These are phyloP conservation scores for Hamamelis virginiana DNA, from an alignment of 164 flowering plant genomes.

Conservation along the genomic window DNA sequence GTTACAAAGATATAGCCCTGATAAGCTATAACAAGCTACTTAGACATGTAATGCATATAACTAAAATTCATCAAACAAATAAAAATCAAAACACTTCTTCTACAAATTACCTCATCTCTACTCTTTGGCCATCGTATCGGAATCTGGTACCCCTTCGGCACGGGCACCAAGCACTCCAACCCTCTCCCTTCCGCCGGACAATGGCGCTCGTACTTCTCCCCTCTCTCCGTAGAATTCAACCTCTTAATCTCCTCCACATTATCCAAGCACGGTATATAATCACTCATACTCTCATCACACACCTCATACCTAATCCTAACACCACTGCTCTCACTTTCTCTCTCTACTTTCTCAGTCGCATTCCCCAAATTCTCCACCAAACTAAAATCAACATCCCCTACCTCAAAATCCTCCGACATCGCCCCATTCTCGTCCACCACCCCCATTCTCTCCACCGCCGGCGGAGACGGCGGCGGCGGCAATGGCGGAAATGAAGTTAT, in stretches of 20 bases:
- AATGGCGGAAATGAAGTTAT: not conserved
- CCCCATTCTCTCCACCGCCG: slow-evolving; percentile 32
- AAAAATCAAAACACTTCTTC: not conserved
- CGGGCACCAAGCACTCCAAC: slow-evolving; percentile 52
- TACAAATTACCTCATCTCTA: slow-evolving; percentile 46
- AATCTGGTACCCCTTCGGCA: slow-evolving; percentile 41
- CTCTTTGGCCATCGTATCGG: slow-evolving; percentile 60
- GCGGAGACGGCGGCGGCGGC: slow-evolving; percentile 11
- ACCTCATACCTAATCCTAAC: slow-evolving; percentile 13
- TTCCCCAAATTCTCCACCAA: slow-evolving; percentile 11
- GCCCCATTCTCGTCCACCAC: slow-evolving; percentile 48
- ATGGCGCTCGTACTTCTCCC: slow-evolving; percentile 50
- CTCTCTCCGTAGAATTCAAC: slow-evolving; percentile 30
- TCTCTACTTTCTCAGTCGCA: not conserved
- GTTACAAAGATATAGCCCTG: too few species aligned
- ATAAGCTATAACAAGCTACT: not conserved
- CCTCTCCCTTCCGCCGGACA: slow-evolving; percentile 42
- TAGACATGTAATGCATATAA: not conserved
- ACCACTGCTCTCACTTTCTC: slow-evolving; percentile 1
- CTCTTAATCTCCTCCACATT: slow-evolving; percentile 33
- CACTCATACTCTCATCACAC: slow-evolving; percentile 34
- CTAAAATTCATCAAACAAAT: not conserved
- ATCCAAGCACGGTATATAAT: slow-evolving; percentile 65
- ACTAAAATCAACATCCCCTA: slow-evolving; percentile 26
- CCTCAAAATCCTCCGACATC: slow-evolving; percentile 45